phyloP scores from a whole-genome alignment of 2,329 filamentous ascomycete species.

The Dactylonectria estremocensis region DNA sequence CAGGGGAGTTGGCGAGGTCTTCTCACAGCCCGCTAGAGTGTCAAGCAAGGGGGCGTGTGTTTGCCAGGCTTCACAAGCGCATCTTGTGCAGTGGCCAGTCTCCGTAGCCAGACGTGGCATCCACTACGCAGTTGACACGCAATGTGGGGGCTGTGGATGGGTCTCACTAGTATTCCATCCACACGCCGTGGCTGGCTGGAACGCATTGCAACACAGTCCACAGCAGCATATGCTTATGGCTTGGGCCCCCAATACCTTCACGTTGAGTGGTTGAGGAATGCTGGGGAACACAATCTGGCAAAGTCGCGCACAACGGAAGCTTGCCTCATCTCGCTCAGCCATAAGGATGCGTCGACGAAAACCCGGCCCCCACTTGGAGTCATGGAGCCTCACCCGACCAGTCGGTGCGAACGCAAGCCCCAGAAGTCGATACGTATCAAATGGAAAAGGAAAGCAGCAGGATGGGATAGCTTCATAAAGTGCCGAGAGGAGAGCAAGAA shows the following conservation, averaged over 20 bases:
- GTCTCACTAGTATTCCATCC: slow-evolving; percentile 2
- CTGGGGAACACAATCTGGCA: slow-evolving; percentile 9
- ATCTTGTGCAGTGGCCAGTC: slow-evolving; percentile 6
- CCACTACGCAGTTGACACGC: slow-evolving; percentile 26
- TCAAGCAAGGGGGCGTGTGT: background rate
- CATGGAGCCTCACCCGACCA: background rate
- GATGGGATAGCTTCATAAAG: background rate
- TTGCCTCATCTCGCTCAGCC: slow-evolving; percentile 1
- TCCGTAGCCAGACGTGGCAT: too few relatives aligned
- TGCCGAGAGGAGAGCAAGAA: slow-evolving; percentile 7
- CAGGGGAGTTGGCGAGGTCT: background rate
- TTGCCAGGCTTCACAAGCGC: slow-evolving; percentile 14
- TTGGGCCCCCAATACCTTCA: slow-evolving; percentile 13
- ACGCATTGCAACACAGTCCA: slow-evolving; percentile 19
- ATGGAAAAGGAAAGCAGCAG: slow-evolving; percentile 2
- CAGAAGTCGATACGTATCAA: background rate
- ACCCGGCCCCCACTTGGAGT: slow-evolving; percentile 17
- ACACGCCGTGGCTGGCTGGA: slow-evolving; percentile 10
- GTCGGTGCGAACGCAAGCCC: background rate
- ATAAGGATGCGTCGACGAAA: slow-evolving; percentile 18
- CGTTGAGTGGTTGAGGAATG: slow-evolving; percentile 16
- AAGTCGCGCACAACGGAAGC: slow-evolving; percentile 5
- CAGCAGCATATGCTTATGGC: slow-evolving; percentile 3
- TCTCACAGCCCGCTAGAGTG: background rate
- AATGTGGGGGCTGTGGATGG: slow-evolving; percentile 6